These are phyloP conservation scores for Torulaspora delbrueckii DNA, from an alignment of 805 yeast species.

Conservation along the genomic window DNA sequence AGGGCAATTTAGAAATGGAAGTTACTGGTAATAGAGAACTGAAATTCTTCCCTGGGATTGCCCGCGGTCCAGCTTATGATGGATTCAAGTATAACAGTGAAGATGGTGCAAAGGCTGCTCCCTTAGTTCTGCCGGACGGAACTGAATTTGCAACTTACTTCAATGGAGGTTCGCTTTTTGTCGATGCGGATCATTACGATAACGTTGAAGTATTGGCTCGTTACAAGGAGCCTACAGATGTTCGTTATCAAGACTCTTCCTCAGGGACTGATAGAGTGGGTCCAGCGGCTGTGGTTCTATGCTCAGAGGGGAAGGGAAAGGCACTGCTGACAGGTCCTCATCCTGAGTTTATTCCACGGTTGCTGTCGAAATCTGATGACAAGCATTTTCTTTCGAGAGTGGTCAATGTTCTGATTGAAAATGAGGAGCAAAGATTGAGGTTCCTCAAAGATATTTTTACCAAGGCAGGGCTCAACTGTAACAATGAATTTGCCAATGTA, in stretches of 20 bases:
- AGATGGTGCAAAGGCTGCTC: constrained; percentile 63
- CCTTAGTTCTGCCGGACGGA: constrained; percentile 39
- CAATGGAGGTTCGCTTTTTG: constrained; percentile 89
- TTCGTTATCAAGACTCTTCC: constrained; percentile 34
- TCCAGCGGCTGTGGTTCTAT: constrained; percentile 67
- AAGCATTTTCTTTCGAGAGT: constrained; percentile 35
- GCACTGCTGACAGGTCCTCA: constrained; percentile 82
- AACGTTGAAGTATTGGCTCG: constrained; percentile 70
- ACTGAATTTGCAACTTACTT: constrained; percentile 45
- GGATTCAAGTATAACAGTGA: constrained; percentile 82
- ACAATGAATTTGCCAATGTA: constrained; percentile 47
- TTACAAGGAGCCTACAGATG: constrained; percentile 54
- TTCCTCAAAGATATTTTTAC: constrained; percentile 55
- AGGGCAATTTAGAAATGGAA: constrained; percentile 63
- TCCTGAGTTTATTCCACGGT: constrained; percentile 72
- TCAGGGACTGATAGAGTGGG: constrained; percentile 22
- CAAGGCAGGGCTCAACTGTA: constrained; percentile 58
- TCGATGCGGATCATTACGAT: constrained; percentile 57
- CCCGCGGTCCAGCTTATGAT: constrained; percentile 72
- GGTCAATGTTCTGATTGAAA: constrained; percentile 38
- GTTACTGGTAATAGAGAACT: constrained; percentile 85
- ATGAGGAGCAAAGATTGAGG: constrained; percentile 46
- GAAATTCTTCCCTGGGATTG: constrained; percentile 73
- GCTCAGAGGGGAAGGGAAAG: constrained; percentile 61
- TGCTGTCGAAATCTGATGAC: constrained; percentile 38